Evolutionary conservation across 2,329 filamentous ascomycete species (phyloP).

Genomic region (Chaetomiaceae sp.): DNA sequence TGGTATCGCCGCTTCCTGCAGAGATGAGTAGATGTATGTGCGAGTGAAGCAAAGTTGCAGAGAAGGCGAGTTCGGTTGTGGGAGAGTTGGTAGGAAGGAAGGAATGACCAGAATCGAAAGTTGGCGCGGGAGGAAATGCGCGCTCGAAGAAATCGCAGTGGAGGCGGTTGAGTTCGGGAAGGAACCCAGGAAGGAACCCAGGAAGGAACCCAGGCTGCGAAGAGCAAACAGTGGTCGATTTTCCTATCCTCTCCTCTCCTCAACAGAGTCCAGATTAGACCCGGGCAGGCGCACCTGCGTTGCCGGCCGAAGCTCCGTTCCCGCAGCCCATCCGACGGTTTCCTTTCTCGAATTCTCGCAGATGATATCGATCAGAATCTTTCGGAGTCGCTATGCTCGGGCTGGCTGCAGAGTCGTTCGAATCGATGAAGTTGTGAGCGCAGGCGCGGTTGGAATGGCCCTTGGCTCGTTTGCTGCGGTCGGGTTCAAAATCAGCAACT

Average conservation of each 20-base stretch:
- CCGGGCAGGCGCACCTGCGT: slow-evolving; percentile 23
- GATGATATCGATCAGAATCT: slow-evolving; percentile 4
- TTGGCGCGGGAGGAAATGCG: background rate
- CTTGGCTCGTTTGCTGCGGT: slow-evolving; percentile 5
- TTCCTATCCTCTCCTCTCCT: background rate
- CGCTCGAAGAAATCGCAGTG: background rate
- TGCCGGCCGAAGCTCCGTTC: slow-evolving; percentile 34
- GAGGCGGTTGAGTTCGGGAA: background rate
- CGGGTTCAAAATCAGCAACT: slow-evolving; percentile 17
- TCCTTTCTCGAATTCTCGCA: background rate
- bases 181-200: background rate
- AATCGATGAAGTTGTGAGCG: slow-evolving; percentile 11
- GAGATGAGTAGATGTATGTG: background rate
- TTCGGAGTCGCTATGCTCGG: background rate
- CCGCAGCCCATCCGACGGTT: slow-evolving; percentile 22
- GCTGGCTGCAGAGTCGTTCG: background rate
- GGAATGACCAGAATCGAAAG: background rate
- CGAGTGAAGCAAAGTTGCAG: background rate
- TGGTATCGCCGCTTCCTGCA: slow-evolving; percentile 1
- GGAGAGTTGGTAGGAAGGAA: background rate
- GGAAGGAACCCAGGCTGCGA: background rate
- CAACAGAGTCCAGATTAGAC: background rate
- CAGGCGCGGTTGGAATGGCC: background rate
- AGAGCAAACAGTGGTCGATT: background rate
- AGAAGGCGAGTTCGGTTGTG: background rate